phyloP scores from a whole-genome alignment of 2,329 filamentous ascomycete species.

The Cordyceps fumosorosea region DNA sequence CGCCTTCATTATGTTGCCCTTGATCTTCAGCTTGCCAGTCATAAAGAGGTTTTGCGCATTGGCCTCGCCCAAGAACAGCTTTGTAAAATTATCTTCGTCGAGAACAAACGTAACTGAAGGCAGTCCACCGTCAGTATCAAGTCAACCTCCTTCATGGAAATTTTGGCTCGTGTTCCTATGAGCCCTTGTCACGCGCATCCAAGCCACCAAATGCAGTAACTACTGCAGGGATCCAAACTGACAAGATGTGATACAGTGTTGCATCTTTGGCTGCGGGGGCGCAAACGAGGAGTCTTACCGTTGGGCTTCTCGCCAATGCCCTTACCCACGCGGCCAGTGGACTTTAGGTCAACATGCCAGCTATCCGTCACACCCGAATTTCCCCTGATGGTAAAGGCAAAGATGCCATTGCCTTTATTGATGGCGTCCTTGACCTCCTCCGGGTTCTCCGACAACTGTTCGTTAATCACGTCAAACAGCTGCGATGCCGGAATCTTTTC shows the following conservation, averaged over 20 bases:
- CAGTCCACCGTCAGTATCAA: slow-evolving; percentile 3
- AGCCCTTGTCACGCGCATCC: background rate
- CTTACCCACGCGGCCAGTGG: slow-evolving; percentile 69
- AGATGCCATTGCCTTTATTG: slow-evolving; percentile 72
- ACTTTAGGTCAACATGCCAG: slow-evolving; percentile 87
- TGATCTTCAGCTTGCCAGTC: slow-evolving; percentile 87
- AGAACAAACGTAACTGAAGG: slow-evolving; percentile 68
- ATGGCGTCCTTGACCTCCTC: slow-evolving; percentile 72
- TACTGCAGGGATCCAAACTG: background rate
- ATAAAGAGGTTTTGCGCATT: slow-evolving; percentile 89
- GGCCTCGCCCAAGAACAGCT: slow-evolving; percentile 70
- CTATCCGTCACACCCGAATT: slow-evolving; percentile 63
- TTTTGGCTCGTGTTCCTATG: too few species aligned
- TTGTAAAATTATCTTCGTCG: slow-evolving; percentile 71
- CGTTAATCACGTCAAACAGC: slow-evolving; percentile 77
- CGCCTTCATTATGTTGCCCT: slow-evolving; percentile 91
- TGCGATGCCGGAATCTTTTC: slow-evolving; percentile 74
- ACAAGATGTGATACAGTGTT: background rate
- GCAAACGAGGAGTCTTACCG: slow-evolving; percentile 43
- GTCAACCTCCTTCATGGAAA: background rate
- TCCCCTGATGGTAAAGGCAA: slow-evolving; percentile 83
- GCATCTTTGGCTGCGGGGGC: background rate
- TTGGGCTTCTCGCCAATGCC: slow-evolving; percentile 70
- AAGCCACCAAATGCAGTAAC: background rate
- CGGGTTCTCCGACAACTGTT: slow-evolving; percentile 55